Conservation (phyloP, 768 basidiomycete genomes). For the Xerocomus brunneocitrinus region DNA sequence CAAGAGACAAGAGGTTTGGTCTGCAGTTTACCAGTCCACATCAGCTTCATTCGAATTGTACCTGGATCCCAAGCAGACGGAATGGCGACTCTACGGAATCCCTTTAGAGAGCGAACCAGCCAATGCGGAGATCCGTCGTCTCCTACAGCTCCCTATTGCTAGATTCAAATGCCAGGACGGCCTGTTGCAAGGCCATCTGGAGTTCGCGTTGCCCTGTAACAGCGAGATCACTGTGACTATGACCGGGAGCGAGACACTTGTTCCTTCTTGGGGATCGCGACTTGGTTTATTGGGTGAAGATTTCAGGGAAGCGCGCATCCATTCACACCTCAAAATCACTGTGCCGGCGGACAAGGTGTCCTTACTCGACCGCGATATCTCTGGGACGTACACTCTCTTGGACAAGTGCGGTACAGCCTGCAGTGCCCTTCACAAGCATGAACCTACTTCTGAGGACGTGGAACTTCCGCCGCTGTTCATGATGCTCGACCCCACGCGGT, state of each 20-base stretch:
- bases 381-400: slow-evolving; percentile 72
- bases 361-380: slow-evolving; percentile 73
- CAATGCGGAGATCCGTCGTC: slow-evolving; percentile 71
- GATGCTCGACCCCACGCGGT: slow-evolving; percentile 83
- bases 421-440: slow-evolving; percentile 70
- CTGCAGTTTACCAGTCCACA: slow-evolving; percentile 69
- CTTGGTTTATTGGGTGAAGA: slow-evolving; percentile 67
- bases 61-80: slow-evolving; percentile 69
- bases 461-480: slow-evolving; percentile 60
- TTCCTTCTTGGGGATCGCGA: slow-evolving; percentile 81
- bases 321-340: slow-evolving; percentile 60
- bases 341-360: slow-evolving; percentile 44
- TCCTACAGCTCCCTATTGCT: slow-evolving; percentile 73
- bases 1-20: slow-evolving; percentile 88
- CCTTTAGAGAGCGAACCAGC: slow-evolving; percentile 65
- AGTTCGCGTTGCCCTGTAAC: slow-evolving; percentile 67
- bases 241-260: slow-evolving; percentile 52
- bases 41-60: slow-evolving; percentile 69
- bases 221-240: slow-evolving; percentile 57
- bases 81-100: slow-evolving; percentile 82
- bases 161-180: slow-evolving; percentile 54
- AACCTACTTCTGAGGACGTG: slow-evolving; percentile 38
- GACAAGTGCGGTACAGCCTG: slow-evolving; percentile 90
- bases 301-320: slow-evolving; percentile 63
- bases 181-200: slow-evolving; percentile 72